phyloP scores from a whole-genome alignment of 192 early-diverging fungal genomes.

The Geranomyces variabilis region DNA sequence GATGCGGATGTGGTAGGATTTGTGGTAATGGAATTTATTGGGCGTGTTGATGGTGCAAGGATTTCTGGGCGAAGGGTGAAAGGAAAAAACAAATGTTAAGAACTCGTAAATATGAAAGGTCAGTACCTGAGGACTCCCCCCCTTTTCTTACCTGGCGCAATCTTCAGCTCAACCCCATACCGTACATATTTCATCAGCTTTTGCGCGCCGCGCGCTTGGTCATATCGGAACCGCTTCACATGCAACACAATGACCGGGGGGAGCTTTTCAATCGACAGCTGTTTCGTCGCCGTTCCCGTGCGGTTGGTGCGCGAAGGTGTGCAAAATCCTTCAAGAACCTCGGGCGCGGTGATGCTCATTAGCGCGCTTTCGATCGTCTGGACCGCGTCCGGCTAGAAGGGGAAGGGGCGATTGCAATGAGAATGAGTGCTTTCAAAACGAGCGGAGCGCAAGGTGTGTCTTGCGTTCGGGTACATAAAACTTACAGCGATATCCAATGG shows the following conservation, averaged over 20 bases:
- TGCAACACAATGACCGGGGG: constrained; percentile 93
- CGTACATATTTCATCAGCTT: constrained; percentile 87
- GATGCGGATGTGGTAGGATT: too few species aligned
- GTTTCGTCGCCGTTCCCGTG: constrained; percentile 61
- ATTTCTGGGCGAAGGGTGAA: constrained; percentile 31
- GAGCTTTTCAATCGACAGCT: constrained; percentile 75
- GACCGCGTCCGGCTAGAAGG: constrained; percentile 62
- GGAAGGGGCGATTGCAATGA: neutral
- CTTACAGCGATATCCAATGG: constrained; percentile 83
- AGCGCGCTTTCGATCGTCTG: constrained; percentile 85
- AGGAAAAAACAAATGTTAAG: constrained; percentile 5
- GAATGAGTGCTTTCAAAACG: neutral
- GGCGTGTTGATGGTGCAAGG: constrained; percentile 52
- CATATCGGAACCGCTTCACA: constrained; percentile 89
- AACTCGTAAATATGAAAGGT: too few species aligned
- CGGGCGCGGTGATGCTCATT: constrained; percentile 71
- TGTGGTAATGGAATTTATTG: too few species aligned
- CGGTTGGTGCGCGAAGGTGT: constrained; percentile 9
- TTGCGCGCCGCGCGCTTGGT: constrained; percentile 72
- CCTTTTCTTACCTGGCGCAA: constrained; percentile 65
- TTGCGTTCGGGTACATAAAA: neutral
- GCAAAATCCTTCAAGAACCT: constrained; percentile 81
- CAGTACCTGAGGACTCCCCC: too few species aligned
- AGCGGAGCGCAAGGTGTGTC: neutral
- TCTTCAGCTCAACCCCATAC: constrained; percentile 67